Evolutionary conservation across 805 yeast species (phyloP), one percentile per base, ranked within the genome.

Genomic region (Candida incommunis): DNA sequence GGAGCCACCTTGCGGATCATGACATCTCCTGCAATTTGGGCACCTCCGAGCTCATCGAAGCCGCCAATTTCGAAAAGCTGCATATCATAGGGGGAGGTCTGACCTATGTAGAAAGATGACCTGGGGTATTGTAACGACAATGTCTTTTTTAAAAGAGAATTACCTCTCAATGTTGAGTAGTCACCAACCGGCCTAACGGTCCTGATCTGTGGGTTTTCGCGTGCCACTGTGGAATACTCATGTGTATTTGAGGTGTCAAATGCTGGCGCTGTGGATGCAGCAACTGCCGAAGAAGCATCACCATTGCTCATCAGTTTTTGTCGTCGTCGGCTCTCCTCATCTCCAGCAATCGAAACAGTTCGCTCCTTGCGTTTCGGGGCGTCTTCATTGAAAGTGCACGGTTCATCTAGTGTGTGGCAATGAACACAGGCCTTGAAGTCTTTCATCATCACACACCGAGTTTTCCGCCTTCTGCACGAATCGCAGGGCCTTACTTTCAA

Each of bases 101-200:
- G 79, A 1, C 97, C 96, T 20, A 88, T 80, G 54, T 78, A 82
- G 55, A 85, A 85, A 18, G 95, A 81, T 0, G 95, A 86, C 46
- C 96, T 67, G 1, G 97, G 96, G 54, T 79, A 85, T 58, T 86
- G 96, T 20, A 84, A 63, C n/a, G 83, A 74, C 25, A 80, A 66
- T 0, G 87, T 79, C 52, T 76, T 78, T 54, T 78, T 80, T 50
- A 81, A 67, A 22, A 81, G 60, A 2, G 85, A 78, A 48, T 78
- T 72, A 2, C 78, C 78, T 51, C 72, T 77, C 60, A 81, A 69
- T 35, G 68, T 59, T 1, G 84, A 71, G 59, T 82, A 81, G 58
- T 82, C 88, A 43, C 75, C 78, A 13, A 80, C 68, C 1, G 86
- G 86, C 4, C 54, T 53, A 5, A 31, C 37, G 20, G 9, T 18